A percentile compares a stretch with the other conserved stretches of the same genome.
Conservation (phyloP, 805 yeast genomes). For the Starmerella potacharoeniae region DNA sequence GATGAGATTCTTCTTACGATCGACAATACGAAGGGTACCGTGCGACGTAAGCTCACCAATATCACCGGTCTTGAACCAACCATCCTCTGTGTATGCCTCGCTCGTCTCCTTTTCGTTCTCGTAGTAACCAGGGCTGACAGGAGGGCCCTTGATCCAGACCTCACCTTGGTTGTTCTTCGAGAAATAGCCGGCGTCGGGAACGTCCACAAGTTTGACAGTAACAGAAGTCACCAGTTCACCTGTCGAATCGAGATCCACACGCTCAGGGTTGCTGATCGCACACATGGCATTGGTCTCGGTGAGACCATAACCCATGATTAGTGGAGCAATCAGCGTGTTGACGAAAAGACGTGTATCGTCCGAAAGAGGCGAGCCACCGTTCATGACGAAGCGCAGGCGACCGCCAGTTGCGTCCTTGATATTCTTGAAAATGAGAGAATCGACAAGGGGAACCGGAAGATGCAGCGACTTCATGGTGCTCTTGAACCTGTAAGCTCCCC, state of each 20-base stretch:
- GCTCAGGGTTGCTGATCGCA: constrained; percentile 50
- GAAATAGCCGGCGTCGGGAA: constrained; percentile 77
- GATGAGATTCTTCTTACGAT: constrained; percentile 90
- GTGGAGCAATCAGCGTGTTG: constrained; percentile 62
- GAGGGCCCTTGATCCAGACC: constrained; percentile 63
- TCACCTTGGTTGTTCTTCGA: constrained; percentile 93
- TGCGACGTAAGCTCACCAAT: constrained; percentile 81
- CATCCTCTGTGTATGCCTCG: constrained; percentile 64
- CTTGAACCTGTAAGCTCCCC: constrained; percentile 78
- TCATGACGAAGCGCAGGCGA: constrained; percentile 53
- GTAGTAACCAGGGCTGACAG: constrained; percentile 67
- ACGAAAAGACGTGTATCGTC: constrained; percentile 72
- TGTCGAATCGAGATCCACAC: constrained; percentile 61
- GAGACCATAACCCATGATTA: constrained; percentile 90
- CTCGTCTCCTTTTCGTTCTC: constrained; percentile 72
- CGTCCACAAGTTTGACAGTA: constrained; percentile 83
- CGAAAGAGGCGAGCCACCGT: constrained; percentile 90
- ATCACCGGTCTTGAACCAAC: constrained; percentile 96
- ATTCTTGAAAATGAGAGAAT: constrained; percentile 67
- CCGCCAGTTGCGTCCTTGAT: constrained; percentile 96
- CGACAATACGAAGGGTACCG: constrained; percentile 76
- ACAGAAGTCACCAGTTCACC: constrained; percentile 78
- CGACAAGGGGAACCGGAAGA: constrained; percentile 70
- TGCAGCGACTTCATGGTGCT: constrained; percentile 47
- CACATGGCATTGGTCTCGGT: constrained; percentile 94